Base-by-base conservation (phyloP, 768 basidiomycete genomes). In the Mycena latifolia region DNA sequence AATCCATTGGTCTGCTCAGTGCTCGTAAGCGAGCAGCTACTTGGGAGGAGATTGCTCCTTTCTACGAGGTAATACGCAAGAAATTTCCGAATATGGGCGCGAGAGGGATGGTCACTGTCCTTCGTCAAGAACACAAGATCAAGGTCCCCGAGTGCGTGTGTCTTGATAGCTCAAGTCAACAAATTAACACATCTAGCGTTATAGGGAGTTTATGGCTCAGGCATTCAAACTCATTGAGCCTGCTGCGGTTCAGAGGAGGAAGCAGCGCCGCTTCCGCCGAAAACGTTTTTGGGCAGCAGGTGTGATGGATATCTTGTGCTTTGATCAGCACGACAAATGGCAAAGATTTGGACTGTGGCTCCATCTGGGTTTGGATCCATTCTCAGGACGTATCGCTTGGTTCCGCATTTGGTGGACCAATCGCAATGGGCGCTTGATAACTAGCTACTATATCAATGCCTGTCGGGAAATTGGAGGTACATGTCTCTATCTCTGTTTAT, bases 261-360 rank as follows among this genome's bases (percentile, higher is more conserved):
- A 71, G 41, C 37, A 53, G 3, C 25, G 61, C 3, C 61, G 68
- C 0, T 75, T 84, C 24, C 69, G 70, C 17, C 70, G 78, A 0
- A 68, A 70, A 5, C 65, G 61, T 0, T 84, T 79, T 55, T 81
- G 73, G 69, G 72, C 80, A 5, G 82, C 83, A 5, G 84, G 84
- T 0, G 75, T 82, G 0, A 83, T 77, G 24, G 79, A 85, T 56
- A 20, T 81, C 0, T 72, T 72, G 65, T 52, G 73, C 9, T 53
- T 77, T 24, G 80, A 85, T 55, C 84, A 85, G 61, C 81, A 85
- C 66, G 81, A 85, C 66, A 86, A 86, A 50, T 85, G 79, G 80
- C 69, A 71, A 41, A 61, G 72, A 8, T 84, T 79, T 70, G 80
- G 81, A 0, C 71, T 85, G 0, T 52, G 48, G 52, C 43, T 46